These are phyloP conservation scores for Talaromyces piceae DNA, from an alignment of 2,329 filamentous ascomycete species.

Conservation along the genomic window DNA sequence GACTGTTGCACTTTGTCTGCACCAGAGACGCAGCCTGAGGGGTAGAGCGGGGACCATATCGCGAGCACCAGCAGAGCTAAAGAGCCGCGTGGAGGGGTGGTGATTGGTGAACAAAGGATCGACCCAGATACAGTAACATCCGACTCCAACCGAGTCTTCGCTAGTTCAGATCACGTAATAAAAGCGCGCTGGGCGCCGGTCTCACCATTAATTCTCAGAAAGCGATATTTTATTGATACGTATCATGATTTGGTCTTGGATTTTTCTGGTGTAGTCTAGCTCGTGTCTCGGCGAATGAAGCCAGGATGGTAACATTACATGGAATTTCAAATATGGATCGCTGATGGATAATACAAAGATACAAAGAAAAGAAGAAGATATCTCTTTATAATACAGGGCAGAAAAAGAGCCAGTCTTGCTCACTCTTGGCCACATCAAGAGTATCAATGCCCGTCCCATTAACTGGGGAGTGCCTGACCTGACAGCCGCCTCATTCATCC, in stretches of 20 bases:
- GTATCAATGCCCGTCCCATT: too few relatives aligned
- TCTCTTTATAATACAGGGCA: conserved; percentile 1
- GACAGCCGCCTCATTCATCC: conserved; percentile 40
- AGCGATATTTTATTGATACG: not conserved
- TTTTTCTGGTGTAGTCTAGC: not conserved
- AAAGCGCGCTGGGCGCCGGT: not conserved
- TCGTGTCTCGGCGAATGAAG: not conserved
- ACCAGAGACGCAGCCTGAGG: conserved; percentile 11
- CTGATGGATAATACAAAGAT: conserved; percentile 1
- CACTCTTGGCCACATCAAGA: not conserved
- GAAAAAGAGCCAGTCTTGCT: not conserved
- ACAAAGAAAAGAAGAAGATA: not conserved
- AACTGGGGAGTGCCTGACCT: too few relatives aligned
- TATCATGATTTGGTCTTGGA: not conserved
- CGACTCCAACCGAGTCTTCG: not conserved
- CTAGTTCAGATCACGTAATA: not conserved
- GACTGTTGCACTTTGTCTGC: not conserved
- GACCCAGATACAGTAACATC: not conserved
- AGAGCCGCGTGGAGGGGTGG: not conserved
- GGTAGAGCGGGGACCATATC: conserved; percentile 16
- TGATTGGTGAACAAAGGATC: not conserved
- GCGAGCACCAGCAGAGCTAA: not conserved
- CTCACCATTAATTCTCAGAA: not conserved
- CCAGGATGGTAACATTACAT: not conserved
- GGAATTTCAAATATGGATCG: not conserved